Evolutionary conservation across 139 green algal species (phyloP).

Genomic region (Picochlorum costavermella): DNA sequence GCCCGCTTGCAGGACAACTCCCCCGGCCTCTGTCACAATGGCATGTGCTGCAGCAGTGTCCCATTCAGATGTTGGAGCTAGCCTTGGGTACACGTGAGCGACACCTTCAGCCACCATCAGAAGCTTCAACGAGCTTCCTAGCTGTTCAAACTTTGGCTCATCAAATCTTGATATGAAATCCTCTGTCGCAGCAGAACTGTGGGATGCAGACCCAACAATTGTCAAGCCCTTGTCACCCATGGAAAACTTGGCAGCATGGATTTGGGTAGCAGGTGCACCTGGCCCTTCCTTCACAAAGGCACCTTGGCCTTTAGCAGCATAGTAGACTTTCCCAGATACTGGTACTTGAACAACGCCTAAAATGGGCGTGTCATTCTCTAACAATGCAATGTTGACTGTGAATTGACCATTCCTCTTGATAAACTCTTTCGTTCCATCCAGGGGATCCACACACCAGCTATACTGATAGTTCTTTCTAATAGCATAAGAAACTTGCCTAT

Average conservation of each 20-base stretch:
- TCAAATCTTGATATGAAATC: conserved; percentile 64
- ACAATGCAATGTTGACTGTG: conserved; percentile 82
- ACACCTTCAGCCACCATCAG: conserved; percentile 71
- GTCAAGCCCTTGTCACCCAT: conserved; percentile 32
- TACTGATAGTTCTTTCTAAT: conserved; percentile 45
- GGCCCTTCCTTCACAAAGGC: conserved; percentile 44
- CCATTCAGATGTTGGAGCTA: conserved; percentile 70
- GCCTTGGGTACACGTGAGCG: conserved; percentile 71
- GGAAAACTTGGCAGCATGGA: conserved; percentile 35
- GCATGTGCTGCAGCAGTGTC: conserved; percentile 78
- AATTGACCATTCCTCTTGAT: conserved; percentile 84
- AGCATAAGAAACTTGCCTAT: conserved; percentile 43
- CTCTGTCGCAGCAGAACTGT: conserved; percentile 50
- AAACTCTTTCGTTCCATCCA: conserved; percentile 91
- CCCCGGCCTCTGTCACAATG: conserved; percentile 76
- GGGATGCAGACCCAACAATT: conserved; percentile 49
- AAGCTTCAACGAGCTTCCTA: conserved; percentile 78
- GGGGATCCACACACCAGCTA: conserved; percentile 75
- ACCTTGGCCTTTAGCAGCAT: conserved; percentile 61
- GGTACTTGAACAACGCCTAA: conserved; percentile 78
- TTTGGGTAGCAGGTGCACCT: conserved; percentile 4
- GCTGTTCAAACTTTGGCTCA: conserved; percentile 49
- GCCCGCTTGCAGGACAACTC: conserved; percentile 66
- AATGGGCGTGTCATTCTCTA: conserved; percentile 46
- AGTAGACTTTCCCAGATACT: conserved; percentile 45